These are phyloP conservation scores for Purpureocillium takamizusanense DNA, from an alignment of 2,329 filamentous ascomycete genomes.

Conservation along the genomic window DNA sequence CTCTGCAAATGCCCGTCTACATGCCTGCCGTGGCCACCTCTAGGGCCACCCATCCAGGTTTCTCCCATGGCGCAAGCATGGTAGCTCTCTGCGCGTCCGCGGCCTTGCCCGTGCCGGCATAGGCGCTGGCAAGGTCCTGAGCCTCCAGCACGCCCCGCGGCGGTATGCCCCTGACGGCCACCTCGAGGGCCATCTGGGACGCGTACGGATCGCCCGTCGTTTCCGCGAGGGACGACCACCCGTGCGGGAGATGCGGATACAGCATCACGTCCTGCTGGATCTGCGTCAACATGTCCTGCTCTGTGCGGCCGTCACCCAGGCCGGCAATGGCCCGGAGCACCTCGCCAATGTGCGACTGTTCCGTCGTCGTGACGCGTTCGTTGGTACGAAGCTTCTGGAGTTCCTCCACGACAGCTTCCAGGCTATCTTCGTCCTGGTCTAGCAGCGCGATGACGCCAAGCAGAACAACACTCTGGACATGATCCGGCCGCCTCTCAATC, in stretches of 20 bases:
- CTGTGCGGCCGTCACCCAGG: conserved; percentile 37
- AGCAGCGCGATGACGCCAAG: conserved; percentile 78
- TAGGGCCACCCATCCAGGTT: conserved; percentile 54
- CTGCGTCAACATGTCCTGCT: conserved; percentile 49
- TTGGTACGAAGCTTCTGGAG: conserved; percentile 63
- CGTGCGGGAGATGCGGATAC: conserved; percentile 66
- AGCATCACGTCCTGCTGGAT: conserved; percentile 73
- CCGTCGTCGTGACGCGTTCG: conserved; percentile 49
- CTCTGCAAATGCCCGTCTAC: neutral
- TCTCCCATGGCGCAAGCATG: conserved; percentile 73
- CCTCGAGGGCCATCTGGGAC: conserved; percentile 71
- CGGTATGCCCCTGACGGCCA: conserved; percentile 66
- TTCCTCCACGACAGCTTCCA: conserved; percentile 73
- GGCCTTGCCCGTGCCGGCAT: conserved; percentile 61
- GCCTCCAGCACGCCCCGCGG: conserved; percentile 62
- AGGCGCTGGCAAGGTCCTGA: conserved; percentile 61
- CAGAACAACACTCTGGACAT: conserved; percentile 71
- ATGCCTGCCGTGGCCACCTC: conserved; percentile 17
- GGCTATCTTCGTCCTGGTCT: conserved; percentile 67
- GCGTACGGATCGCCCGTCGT: conserved; percentile 42
- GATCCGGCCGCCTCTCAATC: conserved; percentile 63
- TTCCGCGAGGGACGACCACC: conserved; percentile 69
- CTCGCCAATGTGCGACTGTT: conserved; percentile 63
- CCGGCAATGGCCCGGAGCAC: conserved; percentile 67
- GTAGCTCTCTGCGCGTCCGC: conserved; percentile 70